Base-by-base conservation (phyloP, 306 rosid species). In the Urtica urens region DNA sequence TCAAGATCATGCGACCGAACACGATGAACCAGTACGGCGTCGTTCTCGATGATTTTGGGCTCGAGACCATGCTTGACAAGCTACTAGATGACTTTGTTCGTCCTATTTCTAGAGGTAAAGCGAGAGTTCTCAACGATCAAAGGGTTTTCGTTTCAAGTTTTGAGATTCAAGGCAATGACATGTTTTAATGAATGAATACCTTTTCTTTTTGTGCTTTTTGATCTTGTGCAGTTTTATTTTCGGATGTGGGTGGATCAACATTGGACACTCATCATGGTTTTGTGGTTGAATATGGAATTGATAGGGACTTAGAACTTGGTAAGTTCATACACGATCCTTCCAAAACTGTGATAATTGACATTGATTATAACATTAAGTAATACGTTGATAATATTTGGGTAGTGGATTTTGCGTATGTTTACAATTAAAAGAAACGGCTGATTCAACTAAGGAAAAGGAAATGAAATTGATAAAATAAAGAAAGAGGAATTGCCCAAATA, bases 261-360 rank as follows among this genome's bases (percentile, higher is more conserved):
- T 66, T 92, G 72, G 99, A 92, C 66, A 67, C 94, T 20, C 99
- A 92, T 82, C 99, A 85, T 68, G 96, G 99, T 51, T 92, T 79
- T 75, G 81, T 82, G 55, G 99, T 92, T 53, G 96, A 92, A 60
- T 92, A 92, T 49, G 99, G 99, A 59, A 67, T 53, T 4, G 72
- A 92, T 50, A 77, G 96, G 58, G 99, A 92, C 55, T 69, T 72
- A 3, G 96, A 92, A 55, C 94, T 90, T 49, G 94, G 99, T 90
- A 77, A 57, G 94, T 60, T 45, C 62, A 45, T 49, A 1, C 28
- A 22, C 23, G 28, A 16, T 4, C 18, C 45, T 38, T 50, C 29
- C 22, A n/a, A 27, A 39, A 21, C 15, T 14, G n/a, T n/a, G n/a
- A n/a, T n/a, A n/a, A n/a, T n/a, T n/a, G n/a, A n/a, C n/a, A n/a